Evolutionary conservation across 306 rosid species (phyloP).

Genomic region (Castanea crenata): DNA sequence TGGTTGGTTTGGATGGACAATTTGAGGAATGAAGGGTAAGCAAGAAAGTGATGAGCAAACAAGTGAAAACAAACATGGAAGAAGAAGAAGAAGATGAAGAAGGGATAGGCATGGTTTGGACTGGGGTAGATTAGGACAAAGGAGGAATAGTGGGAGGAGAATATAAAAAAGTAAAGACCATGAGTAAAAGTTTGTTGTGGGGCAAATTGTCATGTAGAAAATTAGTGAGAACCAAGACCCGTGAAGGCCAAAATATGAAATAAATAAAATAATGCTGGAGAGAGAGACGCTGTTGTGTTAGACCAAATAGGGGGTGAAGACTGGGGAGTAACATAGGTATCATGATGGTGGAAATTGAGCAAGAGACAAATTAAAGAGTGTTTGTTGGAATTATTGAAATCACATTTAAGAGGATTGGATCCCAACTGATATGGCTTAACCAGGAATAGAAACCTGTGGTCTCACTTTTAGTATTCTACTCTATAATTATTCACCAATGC

Average conservation of each 20-base stretch:
- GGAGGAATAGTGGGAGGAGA: constrained; percentile 27
- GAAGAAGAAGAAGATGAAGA: constrained; percentile 34
- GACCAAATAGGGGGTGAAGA: constrained; percentile 4
- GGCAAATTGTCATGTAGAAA: constrained; percentile 28
- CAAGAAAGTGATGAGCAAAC: constrained; percentile 36
- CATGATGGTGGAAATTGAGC: neutral
- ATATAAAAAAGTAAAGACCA: constrained; percentile 23
- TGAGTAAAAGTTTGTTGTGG: constrained; percentile 27
- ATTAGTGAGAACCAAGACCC: constrained; percentile 58
- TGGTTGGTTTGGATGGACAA: constrained; percentile 25
- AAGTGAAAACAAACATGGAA: constrained; percentile 26
- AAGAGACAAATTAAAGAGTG: constrained; percentile 19
- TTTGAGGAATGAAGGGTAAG: constrained; percentile 16
- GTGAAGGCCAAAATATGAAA: constrained; percentile 40
- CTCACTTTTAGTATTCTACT: too few species aligned
- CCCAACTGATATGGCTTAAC: constrained; percentile 24
- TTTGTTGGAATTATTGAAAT: constrained; percentile 6
- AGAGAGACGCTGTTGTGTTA: neutral
- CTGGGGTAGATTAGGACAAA: constrained; percentile 49
- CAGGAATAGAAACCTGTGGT: too few species aligned
- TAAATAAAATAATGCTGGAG: neutral
- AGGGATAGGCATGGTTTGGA: constrained; percentile 51
- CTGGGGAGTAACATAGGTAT: too few species aligned
- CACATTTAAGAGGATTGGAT: neutral
- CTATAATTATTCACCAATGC: too few species aligned